phyloP scores from a whole-genome alignment of 495 filamentous ascomycete genomes.

The Ramalina peruviana region DNA sequence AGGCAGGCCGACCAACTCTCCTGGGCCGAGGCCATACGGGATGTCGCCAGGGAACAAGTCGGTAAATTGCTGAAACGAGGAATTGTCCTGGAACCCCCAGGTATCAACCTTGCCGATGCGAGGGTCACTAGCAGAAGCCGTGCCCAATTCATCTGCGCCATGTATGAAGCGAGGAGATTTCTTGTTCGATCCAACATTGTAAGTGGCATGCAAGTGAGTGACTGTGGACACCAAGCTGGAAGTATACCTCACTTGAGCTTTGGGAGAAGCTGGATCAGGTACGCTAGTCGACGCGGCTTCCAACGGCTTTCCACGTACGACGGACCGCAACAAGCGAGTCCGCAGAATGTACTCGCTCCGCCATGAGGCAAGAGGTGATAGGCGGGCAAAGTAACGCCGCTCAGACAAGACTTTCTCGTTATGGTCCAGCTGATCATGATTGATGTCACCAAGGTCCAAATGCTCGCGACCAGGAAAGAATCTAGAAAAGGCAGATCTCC shows the following conservation, averaged over 20 bases:
- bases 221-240: conserved; percentile 62
- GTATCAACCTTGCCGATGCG: conserved; percentile 63
- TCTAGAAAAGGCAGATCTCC: conserved; percentile 77
- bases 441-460: conserved; percentile 19
- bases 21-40: conserved; percentile 66
- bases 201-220: conserved; percentile 62
- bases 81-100: conserved; percentile 68
- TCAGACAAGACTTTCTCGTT: conserved; percentile 44
- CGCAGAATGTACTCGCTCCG: conserved; percentile 82
- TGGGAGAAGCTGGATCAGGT: conserved; percentile 36
- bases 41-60: conserved; percentile 59
- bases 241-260: conserved; percentile 60
- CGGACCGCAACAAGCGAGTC: conserved; percentile 68
- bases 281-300: conserved; percentile 37
- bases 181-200: conserved; percentile 45
- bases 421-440: conserved; percentile 17
- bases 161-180: conserved; percentile 67
- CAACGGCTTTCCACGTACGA: conserved; percentile 62
- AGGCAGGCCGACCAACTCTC: conserved; percentile 57
- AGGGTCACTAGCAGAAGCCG: conserved; percentile 62
- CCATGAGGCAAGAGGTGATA: conserved; percentile 74
- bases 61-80: conserved; percentile 58
- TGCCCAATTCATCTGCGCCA: conserved; percentile 60
- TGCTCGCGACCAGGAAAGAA: conserved; percentile 67
- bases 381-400: conserved; percentile 59